Base-by-base conservation (phyloP, 225 moss, liverwort and hornwort species). In the Marchantia polymorpha region DNA sequence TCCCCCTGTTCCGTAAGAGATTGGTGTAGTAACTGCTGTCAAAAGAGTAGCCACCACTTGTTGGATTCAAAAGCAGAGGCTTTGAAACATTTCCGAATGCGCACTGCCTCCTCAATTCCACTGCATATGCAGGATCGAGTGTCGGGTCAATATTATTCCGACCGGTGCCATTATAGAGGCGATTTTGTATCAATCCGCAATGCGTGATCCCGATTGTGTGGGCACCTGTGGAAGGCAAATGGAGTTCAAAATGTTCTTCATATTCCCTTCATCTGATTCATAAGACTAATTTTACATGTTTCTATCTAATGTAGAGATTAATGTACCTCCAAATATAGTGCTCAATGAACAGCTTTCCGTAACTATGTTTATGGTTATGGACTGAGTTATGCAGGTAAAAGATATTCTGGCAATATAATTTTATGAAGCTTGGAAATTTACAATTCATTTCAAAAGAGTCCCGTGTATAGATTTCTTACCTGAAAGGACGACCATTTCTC, bases 161-260 rank as follows among this genome's bases (percentile, higher is more conserved):
- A 13, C 80, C 72, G 48, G 58, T 72, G 22, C 15, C 22, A 12
- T 77, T 76, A 72, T 89, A 87, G 11, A 90, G 72, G 23, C 90
- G 90, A 51, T 75, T 60, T 10, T 83, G 67, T 47, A 91, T 85
- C 8, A 85, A 23, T 22, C 69, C 76, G 51, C 90, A 90, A 25
- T 90, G 90, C 56, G 85, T 80, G 79, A 82, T 74, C 0, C 91
- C 90, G 19, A 90, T 84, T 0, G 88, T 88, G 77, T 91, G 90
- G 16, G 85, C 85, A 10, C 84, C 87, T 87, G 84, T 30, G 39
- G 39, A 39, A 5, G 39, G 39, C 39, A 39, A 2, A 39, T 39
- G 39, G 5, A 39, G 39, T 39, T 39, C 5, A 2, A 39, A 76
- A 23, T 1, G 20, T 23, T 16, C 11, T 11, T 54, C 16, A 11